phyloP scores from a whole-genome alignment of 2,329 filamentous ascomycete species.

The Pseudogymnoascus sp. region DNA sequence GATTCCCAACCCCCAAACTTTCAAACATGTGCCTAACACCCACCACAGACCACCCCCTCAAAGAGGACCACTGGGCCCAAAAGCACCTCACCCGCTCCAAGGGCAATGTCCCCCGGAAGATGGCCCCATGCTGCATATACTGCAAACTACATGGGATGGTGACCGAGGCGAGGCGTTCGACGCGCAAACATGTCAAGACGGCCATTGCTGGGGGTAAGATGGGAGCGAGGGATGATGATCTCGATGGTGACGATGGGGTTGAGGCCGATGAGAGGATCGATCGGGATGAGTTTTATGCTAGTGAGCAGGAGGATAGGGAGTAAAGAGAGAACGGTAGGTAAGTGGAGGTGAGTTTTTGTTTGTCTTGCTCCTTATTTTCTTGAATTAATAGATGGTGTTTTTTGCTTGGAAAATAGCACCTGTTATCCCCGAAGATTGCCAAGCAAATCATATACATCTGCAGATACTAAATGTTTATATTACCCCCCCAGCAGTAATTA shows the following conservation, averaged over 20 bases:
- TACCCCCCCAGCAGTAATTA: background rate
- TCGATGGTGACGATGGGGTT: background rate
- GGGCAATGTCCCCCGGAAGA: background rate
- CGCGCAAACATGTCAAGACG: background rate
- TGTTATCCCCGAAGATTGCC: background rate
- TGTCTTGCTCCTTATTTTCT: background rate
- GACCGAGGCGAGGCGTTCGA: too few relatives aligned
- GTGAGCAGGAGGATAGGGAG: background rate
- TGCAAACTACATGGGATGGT: too few relatives aligned
- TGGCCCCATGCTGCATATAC: background rate
- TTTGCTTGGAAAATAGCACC: background rate
- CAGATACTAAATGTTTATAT: background rate
- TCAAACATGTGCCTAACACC: background rate
- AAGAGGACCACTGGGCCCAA: background rate
- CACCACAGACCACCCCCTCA: background rate
- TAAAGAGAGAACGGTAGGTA: background rate
- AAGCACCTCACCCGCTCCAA: background rate
- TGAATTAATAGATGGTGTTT: background rate
- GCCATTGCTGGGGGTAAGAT: background rate
- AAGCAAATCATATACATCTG: too few relatives aligned
- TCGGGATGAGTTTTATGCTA: background rate
- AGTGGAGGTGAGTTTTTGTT: background rate
- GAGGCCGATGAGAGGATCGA: background rate
- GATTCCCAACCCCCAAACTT: background rate
- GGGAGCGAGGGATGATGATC: background rate